Evolutionary conservation across 306 rosid genomes (phyloP), one percentile per base, ranked within the genome.

Genomic region (Purshia tridentata): DNA sequence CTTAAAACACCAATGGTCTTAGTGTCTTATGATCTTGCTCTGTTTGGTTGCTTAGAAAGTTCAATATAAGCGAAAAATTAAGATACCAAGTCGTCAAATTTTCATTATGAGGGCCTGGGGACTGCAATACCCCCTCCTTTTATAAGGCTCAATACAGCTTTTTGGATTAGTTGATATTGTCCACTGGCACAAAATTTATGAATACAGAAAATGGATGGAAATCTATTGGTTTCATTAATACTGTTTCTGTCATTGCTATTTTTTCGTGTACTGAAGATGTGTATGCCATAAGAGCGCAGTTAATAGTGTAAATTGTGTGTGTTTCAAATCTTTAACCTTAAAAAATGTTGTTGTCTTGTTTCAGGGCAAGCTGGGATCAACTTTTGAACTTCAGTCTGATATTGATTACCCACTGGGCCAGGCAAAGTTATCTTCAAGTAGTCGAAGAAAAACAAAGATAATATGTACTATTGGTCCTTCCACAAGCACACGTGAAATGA

Each of bases 391-490:
- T 51, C 83, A 50, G 74, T 47, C 81, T n/a, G 42, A 42, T 35
- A 59, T 19, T 69, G 78, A 67, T 18, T 62, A 67, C 54, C 29
- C 45, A 40, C 70, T 48, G 60, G 85, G 60, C 35, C 75, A 64
- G 74, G 57, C 47, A 67, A 80, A 23, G 75, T 57, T 40, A 67
- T 68, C 73, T 66, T 72, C 87, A 5, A 77, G 79, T 57, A 69
- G 75, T 62, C 66, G 37, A 61, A 88, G 86, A 70, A 91, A 93
- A 85, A 94, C 97, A 52, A 94, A 94, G 85, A 88, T 94, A 39
- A 90, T 94, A 0, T 91, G 98, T 70, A 94, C 98, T 0, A 94
- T 94, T 20, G 98, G 98, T 72, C 98, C 98, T 1, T 88, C 96
- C 13, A 78, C 97, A 7, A 94, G 91, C 89, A 73, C 96, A 56